These are phyloP conservation scores for Mycena metata DNA, from an alignment of 768 basidiomycete genomes.

Conservation along the genomic window DNA sequence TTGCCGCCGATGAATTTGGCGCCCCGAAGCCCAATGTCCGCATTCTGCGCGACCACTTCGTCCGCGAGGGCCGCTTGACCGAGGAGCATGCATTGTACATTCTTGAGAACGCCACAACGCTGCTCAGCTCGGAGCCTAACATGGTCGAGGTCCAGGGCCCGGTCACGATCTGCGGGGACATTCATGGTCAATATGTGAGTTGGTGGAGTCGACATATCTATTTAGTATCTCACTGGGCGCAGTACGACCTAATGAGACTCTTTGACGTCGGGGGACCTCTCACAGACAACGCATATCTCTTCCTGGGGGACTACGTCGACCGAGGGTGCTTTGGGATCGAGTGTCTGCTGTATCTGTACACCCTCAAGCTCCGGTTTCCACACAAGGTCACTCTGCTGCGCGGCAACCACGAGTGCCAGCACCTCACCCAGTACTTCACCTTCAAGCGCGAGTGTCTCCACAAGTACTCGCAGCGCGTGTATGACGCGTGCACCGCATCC, in stretches of 20 bases:
- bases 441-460: slow-evolving; percentile 97
- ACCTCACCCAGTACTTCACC: slow-evolving; percentile 97
- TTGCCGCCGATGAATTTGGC: slow-evolving; percentile 37
- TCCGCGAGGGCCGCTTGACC: slow-evolving; percentile 85
- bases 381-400: slow-evolving; percentile 85
- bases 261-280: slow-evolving; percentile 95
- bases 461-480: slow-evolving; percentile 88
- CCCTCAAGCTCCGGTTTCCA: slow-evolving; percentile 93
- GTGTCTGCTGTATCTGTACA: slow-evolving; percentile 95
- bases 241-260: slow-evolving; percentile 99
- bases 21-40: slow-evolving; percentile 38
- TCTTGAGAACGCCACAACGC: slow-evolving; percentile 72
- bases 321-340: slow-evolving; percentile 91
- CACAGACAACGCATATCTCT: slow-evolving; percentile 89
- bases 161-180: slow-evolving; percentile 96
- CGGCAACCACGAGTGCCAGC: slow-evolving; percentile 97
- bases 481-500: slow-evolving; percentile 92
- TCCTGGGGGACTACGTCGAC: slow-evolving; percentile 98
- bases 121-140: slow-evolving; percentile 85
- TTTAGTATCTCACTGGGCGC: slow-evolving; percentile 12
- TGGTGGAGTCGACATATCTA: background rate
- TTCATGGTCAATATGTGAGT: slow-evolving; percentile 95
- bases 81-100: slow-evolving; percentile 91
- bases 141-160: slow-evolving; percentile 89
- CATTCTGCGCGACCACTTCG: slow-evolving; percentile 89